phyloP scores from a whole-genome alignment of 2,329 filamentous ascomycete species.

The Fusarium sp. region DNA sequence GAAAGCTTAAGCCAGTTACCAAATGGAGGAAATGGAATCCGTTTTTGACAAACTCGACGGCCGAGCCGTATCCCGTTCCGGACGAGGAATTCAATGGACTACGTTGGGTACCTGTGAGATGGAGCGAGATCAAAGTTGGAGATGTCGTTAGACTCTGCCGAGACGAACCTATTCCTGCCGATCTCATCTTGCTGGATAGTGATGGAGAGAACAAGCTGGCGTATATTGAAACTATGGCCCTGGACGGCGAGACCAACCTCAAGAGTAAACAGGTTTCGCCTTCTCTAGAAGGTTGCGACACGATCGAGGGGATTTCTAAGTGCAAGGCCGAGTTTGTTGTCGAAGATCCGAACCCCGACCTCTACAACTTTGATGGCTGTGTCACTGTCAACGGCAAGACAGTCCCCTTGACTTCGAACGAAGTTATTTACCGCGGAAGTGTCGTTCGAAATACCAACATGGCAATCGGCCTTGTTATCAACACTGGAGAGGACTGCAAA shows the following conservation, averaged over 20 bases:
- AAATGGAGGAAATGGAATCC: constrained; percentile 51
- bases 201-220: constrained; percentile 82
- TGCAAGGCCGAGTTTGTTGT: constrained; percentile 74
- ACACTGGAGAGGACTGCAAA: constrained; percentile 91
- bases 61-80: constrained; percentile 53
- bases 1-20: constrained; percentile 42
- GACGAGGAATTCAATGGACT: constrained; percentile 71
- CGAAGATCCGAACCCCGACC: constrained; percentile 81
- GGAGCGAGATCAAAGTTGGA: constrained; percentile 63
- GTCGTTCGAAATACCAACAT: constrained; percentile 82
- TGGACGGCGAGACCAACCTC: constrained; percentile 85
- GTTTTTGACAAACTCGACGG: constrained; percentile 49
- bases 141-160: constrained; percentile 66
- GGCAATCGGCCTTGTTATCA: constrained; percentile 83
- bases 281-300: constrained; percentile 69
- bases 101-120: constrained; percentile 64
- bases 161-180: constrained; percentile 85
- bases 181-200: constrained; percentile 82
- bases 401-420: constrained; percentile 79
- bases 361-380: constrained; percentile 81
- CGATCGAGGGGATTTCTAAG: constrained; percentile 64
- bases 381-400: constrained; percentile 70
- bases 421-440: constrained; percentile 89
- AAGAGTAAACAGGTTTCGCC: constrained; percentile 79
- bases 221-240: constrained; percentile 86